These are phyloP conservation scores for Akanthomyces dipterigenus DNA, from an alignment of 2,329 filamentous ascomycete species.

Conservation along the genomic window DNA sequence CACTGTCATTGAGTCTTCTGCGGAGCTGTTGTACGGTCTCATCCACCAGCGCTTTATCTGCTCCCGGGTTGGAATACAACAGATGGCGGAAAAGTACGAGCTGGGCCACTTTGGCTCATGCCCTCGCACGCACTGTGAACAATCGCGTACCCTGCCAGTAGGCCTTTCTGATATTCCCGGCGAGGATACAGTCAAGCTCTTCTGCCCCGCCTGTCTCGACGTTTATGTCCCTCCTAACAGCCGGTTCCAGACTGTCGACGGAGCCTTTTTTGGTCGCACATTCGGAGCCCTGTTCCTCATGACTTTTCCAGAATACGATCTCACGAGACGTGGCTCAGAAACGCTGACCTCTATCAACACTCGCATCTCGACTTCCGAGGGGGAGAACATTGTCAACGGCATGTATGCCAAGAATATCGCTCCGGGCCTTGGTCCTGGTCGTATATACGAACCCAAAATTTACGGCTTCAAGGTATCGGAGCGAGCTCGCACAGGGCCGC, in stretches of 20 bases:
- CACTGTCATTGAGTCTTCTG: slow-evolving; percentile 91
- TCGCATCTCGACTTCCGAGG: slow-evolving; percentile 28
- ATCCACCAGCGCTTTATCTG: slow-evolving; percentile 99
- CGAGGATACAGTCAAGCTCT: slow-evolving; percentile 96
- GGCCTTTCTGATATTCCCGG: slow-evolving; percentile 92
- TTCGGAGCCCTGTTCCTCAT: slow-evolving; percentile 97
- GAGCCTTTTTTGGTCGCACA: slow-evolving; percentile 95
- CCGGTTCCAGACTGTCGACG: slow-evolving; percentile 93
- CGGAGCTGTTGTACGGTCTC: slow-evolving; percentile 95
- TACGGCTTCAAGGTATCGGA: slow-evolving; percentile 96
- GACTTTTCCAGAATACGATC: slow-evolving; percentile 93
- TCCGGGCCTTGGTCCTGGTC: slow-evolving; percentile 72
- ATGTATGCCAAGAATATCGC: slow-evolving; percentile 81
- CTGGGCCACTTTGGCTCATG: slow-evolving; percentile 92
- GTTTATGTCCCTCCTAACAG: slow-evolving; percentile 97
- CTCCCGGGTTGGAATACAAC: slow-evolving; percentile 89
- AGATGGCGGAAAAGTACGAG: slow-evolving; percentile 99
- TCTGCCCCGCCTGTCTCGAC: slow-evolving; percentile 93
- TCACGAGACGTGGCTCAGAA: slow-evolving; percentile 63
- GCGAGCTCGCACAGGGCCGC: slow-evolving; percentile 77
- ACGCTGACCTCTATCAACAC: slow-evolving; percentile 37
- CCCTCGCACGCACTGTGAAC: slow-evolving; percentile 88
- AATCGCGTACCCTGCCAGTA: slow-evolving; percentile 84
- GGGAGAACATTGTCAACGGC: slow-evolving; percentile 66
- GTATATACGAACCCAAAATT: slow-evolving; percentile 90